A percentile compares a stretch with the other conserved stretches of the same genome.
These are phyloP conservation scores for Venturia pyrina DNA, from an alignment of 2,329 filamentous ascomycete species.

Conservation along the genomic window DNA sequence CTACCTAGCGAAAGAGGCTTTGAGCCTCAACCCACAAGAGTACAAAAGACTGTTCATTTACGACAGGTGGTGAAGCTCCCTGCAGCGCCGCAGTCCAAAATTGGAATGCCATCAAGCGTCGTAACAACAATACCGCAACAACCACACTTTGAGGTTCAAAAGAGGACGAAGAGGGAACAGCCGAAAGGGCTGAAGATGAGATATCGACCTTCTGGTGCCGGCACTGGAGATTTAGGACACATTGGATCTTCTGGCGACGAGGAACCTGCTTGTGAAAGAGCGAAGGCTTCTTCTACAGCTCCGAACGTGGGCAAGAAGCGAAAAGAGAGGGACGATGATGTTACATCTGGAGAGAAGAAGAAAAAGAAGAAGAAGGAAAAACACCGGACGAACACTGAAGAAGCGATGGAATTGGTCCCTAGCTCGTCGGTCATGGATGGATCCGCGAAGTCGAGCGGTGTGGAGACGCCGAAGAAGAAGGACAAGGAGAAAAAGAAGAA, in stretches of 20 bases:
- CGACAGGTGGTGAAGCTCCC: conserved; percentile 51
- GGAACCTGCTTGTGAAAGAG: conserved; percentile 13
- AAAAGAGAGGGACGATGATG: conserved; percentile 1
- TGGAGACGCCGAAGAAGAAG: conserved; percentile 1
- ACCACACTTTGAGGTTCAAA: conserved; percentile 30
- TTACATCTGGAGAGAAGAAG: neutral
- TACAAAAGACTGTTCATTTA: conserved; percentile 55
- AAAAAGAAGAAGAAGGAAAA: conserved; percentile 11
- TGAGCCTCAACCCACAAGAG: conserved; percentile 27
- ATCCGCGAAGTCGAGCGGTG: neutral
- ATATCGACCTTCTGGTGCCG: conserved; percentile 56
- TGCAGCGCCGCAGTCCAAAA: conserved; percentile 27
- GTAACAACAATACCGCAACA: conserved; percentile 25
- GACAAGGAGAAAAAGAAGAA: conserved; percentile 8
- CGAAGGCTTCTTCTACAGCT: neutral
- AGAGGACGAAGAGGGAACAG: conserved; percentile 50
- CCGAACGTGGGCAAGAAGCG: conserved; percentile 1
- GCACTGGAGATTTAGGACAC: conserved; percentile 31
- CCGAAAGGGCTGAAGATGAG: conserved; percentile 58
- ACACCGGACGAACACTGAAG: neutral
- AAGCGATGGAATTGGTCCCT: neutral
- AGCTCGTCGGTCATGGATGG: neutral
- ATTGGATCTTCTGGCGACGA: conserved; percentile 34
- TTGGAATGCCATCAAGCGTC: conserved; percentile 25
- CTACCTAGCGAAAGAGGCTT: conserved; percentile 51